Base-by-base conservation (phyloP, 1,284 basidiomycete species). In the Lentinula novae-zelandiae region DNA sequence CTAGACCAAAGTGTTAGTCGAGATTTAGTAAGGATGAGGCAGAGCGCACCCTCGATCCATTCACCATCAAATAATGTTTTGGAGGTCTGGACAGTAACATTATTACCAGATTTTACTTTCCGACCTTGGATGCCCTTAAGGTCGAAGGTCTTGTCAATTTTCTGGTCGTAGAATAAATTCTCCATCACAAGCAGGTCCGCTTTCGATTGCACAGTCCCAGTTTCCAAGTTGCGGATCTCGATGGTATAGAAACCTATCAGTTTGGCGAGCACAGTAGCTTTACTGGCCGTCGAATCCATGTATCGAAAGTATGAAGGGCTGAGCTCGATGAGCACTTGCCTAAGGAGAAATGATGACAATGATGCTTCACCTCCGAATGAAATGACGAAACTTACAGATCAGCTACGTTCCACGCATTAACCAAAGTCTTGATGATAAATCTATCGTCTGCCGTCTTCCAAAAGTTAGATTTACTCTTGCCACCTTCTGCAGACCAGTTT, bases 351-450 rank as follows among this genome's bases (percentile, higher is more conserved):
- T 27, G 2, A 3, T 27, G 27, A 27, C 27, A 3, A 27, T 27
- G 27, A 27, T 27, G 27, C 27, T 27, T 3, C 27, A 4, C 27
- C 27, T 27, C 3, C 3, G 27, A 27, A 27, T 8, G 15, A n/a
- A 5, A 44, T n/a, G n/a, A 60, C 17, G 42, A 33, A 55, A 57
- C 87, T 76, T 67, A 91, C 90, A 89, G 72, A 72, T 93, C 90
- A 7, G 87, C 87, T 40, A 91, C 89, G 69, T 90, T 91, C 90
- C 90, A 92, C 10, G 89, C 89, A 72, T 89, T 86, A 5, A 92
- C 86, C 59, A 92, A 73, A 12, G 90, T 90, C 79, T 93, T 92
- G 75, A 92, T 87, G 66, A 93, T 86, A 69, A 87, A 91, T 61
- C 83, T 77, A 65, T 89, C 83, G 69, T 93, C 90, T 15, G 74